Percentiles rank a stretch among this genome's conserved stretches.
Evolutionary conservation across 495 filamentous ascomycete species (phyloP).

Genomic region (Beverwykella pulmonaria): DNA sequence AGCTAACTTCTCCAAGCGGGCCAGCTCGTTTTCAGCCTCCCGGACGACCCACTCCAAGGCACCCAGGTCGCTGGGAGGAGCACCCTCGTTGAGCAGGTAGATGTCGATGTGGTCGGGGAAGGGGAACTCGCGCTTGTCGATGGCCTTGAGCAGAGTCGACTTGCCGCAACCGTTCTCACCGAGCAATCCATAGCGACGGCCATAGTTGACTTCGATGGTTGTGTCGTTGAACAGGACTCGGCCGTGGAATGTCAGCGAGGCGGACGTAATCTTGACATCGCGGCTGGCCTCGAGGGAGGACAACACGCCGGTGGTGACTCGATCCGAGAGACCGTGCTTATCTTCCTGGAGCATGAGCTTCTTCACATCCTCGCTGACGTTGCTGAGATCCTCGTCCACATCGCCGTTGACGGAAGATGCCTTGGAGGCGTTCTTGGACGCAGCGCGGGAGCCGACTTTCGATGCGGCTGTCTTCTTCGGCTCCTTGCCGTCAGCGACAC

Average conservation of each 20-base stretch:
- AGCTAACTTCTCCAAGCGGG: constrained; percentile 79
- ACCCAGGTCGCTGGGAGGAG: constrained; percentile 83
- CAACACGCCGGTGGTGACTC: constrained; percentile 96
- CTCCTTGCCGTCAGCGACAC: constrained; percentile 67
- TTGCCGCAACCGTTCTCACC: constrained; percentile 99
- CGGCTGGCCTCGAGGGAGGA: constrained; percentile 79
- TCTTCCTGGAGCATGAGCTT: constrained; percentile 87
- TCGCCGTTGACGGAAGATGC: constrained; percentile 71
- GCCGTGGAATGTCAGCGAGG: constrained; percentile 94
- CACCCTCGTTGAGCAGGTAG: constrained; percentile 97
- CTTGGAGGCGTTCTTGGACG: constrained; percentile 65
- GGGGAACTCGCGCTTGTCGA: constrained; percentile 89
- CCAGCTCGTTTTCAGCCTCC: constrained; percentile 93
- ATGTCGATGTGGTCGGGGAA: constrained; percentile 97
- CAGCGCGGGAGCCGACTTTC: constrained; percentile 66
- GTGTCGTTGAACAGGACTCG: constrained; percentile 93
- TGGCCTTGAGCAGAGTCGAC: constrained; percentile 93
- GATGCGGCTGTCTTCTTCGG: constrained; percentile 55
- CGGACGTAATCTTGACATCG: constrained; percentile 95
- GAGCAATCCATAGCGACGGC: constrained; percentile 88
- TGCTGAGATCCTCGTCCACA: constrained; percentile 59
- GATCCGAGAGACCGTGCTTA: constrained; percentile 92
- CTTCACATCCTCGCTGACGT: constrained; percentile 76
- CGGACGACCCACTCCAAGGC: constrained; percentile 96
- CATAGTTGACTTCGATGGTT: constrained; percentile 89